Conservation (phyloP, 2,329 filamentous ascomycete species). For the Aspergillus fructus region DNA sequence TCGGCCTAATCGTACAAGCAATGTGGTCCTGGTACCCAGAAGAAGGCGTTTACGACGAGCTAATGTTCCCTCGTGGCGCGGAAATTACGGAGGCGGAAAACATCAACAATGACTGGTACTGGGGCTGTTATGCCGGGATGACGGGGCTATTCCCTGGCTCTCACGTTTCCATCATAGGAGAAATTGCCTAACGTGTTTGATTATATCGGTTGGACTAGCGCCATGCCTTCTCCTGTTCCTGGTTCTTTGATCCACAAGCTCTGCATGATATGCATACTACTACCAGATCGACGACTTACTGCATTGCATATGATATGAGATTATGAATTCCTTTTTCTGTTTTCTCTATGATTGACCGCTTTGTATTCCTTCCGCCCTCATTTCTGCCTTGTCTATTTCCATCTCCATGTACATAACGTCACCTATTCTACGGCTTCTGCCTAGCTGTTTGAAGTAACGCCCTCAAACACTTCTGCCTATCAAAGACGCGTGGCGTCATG, state of each 20-base stretch:
- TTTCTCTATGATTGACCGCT: background rate
- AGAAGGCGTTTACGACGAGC: constrained; percentile 60
- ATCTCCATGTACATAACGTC: background rate
- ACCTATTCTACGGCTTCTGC: background rate
- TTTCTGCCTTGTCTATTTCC: background rate
- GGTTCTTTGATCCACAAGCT: background rate
- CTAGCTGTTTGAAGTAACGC: background rate
- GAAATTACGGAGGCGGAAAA: constrained; percentile 82
- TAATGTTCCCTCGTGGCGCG: constrained; percentile 79
- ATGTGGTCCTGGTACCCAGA: constrained; percentile 78
- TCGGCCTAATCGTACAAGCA: constrained; percentile 64
- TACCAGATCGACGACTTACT: background rate
- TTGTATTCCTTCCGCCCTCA: background rate
- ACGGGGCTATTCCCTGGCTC: constrained; percentile 78
- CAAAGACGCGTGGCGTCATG: too few species aligned
- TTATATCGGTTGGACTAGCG: background rate
- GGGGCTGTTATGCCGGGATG: constrained; percentile 78
- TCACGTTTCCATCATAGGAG: constrained; percentile 61
- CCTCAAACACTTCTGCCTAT: too few species aligned
- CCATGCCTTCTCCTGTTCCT: background rate
- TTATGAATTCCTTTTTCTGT: background rate
- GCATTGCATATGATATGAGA: background rate
- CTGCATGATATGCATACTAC: background rate
- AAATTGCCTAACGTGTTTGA: constrained; percentile 25
- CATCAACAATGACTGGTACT: constrained; percentile 88